Conservation (phyloP, 2,329 filamentous ascomycete species). For the Paraphoma chrysanthemicola region DNA sequence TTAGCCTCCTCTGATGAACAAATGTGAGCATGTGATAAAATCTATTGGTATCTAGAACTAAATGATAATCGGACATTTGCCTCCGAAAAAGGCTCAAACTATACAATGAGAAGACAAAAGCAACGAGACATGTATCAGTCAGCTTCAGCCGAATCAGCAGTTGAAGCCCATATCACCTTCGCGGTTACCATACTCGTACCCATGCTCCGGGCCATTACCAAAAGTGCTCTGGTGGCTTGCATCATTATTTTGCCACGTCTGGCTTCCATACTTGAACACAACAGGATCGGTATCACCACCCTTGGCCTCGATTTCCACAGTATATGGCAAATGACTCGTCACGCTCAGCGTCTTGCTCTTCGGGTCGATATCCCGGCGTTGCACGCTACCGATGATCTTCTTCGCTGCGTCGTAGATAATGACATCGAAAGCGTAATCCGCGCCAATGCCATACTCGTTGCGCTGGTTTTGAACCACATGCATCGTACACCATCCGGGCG, state of each 20-base stretch:
- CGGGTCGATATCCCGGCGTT: not conserved
- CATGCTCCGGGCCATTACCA: not conserved
- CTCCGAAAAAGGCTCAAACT: not conserved
- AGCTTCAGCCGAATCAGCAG: not conserved
- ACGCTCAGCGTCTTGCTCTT: not conserved
- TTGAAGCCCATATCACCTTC: constrained; percentile 5
- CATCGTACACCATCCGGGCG: constrained; percentile 4
- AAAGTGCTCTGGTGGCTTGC: constrained; percentile 3
- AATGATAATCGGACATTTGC: not conserved
- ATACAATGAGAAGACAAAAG: too few relatives aligned
- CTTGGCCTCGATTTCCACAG: constrained; percentile 1
- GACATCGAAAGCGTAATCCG: constrained; percentile 2
- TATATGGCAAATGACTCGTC: constrained; percentile 1
- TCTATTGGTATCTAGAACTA: not conserved
- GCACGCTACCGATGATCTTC: constrained; percentile 1
- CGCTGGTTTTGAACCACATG: constrained; percentile 6
- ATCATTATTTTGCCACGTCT: constrained; percentile 3
- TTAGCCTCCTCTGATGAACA: not conserved
- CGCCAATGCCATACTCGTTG: constrained; percentile 3
- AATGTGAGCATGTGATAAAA: not conserved
- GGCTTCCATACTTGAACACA: constrained; percentile 2
- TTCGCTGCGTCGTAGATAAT: constrained; percentile 1
- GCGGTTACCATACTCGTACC: constrained; percentile 5
- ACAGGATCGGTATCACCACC: constrained; percentile 5
- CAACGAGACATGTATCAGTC: too few relatives aligned